Evolutionary conservation across 331 rosid genomes (phyloP), one percentile per base, ranked within the genome.

Genomic region (Ulmus americana): DNA sequence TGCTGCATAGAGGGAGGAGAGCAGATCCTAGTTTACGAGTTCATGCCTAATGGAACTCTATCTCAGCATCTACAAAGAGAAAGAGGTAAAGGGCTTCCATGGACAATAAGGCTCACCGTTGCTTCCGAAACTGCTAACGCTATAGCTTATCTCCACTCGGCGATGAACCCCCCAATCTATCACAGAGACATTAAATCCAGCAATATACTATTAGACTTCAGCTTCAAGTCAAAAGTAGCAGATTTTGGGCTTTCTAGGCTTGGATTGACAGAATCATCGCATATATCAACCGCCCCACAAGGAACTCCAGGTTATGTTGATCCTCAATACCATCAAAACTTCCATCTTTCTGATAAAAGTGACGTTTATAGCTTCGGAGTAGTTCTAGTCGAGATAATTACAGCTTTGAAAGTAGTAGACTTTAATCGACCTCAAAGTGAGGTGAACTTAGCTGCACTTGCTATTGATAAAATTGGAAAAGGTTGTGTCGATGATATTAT

Each of bases 271-370:
- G 98, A 89, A 80, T 72, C 50, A 39, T 92, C 98, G 4, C 90
- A 90, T 78, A 76, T 92, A 73, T 92, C 98, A 6, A 92, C 98
- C 0, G 89, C 95, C 2, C 98, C 98, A 28, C 98, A 92, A 72
- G 98, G 98, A 53, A 92, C 98, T 39, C 98, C 97, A 0, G 97
- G 97, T 46, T 91, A 91, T 44, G 90, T 91, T n/a, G 97, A 91
- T 66, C 97, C 96, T n/a, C 94, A 91, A 65, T 91, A 91, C 77
- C 97, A 91, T 64, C 97, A 91, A 71, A 91, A 91, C 68, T 88
- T 91, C 64, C 90, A 91, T 62, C 97, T 91, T 67, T 85, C 97
- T 0, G 97, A 91, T 75, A 91, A 79, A 64, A 92, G 98, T 28
- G 98, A 92, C 58, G 98, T 89, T 41, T 92, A 92, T 52, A 92